Conservation (phyloP, 208 protist genomes). For the Trichomonas vaginalis region DNA sequence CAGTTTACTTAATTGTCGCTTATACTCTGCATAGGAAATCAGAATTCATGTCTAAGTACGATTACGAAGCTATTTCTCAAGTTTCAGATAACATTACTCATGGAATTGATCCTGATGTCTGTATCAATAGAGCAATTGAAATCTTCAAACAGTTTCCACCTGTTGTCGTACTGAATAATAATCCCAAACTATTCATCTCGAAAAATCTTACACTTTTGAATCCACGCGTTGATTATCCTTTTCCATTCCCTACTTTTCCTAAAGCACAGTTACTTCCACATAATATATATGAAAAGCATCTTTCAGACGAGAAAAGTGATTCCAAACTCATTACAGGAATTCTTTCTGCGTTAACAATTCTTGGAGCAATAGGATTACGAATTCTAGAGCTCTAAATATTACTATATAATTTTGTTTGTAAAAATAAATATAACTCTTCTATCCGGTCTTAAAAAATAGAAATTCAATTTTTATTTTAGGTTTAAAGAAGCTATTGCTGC, state of each 20-base stretch:
- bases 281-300: not conserved
- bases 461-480: too few species aligned
- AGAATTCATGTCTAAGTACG: not conserved
- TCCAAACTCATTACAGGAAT: not conserved
- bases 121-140: not conserved
- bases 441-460: too few species aligned
- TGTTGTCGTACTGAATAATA: not conserved
- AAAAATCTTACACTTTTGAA: not conserved
- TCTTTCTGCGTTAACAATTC: not conserved
- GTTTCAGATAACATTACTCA: not conserved
- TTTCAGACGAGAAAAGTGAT: not conserved
- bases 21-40: not conserved
- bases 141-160: not conserved
- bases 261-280: not conserved
- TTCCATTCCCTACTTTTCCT: not conserved
- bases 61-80: not conserved
- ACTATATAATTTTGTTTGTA: too few species aligned
- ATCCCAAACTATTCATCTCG: not conserved
- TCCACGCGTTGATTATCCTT: not conserved
- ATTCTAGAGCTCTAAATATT: not conserved
- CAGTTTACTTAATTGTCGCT: not conserved
- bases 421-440: too few species aligned
- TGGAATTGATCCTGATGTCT: not conserved
- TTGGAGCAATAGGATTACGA: not conserved
- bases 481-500: too few species aligned